Conservation (phyloP, 108 stramenopile genomes). For the Craspedostauros australis region DNA sequence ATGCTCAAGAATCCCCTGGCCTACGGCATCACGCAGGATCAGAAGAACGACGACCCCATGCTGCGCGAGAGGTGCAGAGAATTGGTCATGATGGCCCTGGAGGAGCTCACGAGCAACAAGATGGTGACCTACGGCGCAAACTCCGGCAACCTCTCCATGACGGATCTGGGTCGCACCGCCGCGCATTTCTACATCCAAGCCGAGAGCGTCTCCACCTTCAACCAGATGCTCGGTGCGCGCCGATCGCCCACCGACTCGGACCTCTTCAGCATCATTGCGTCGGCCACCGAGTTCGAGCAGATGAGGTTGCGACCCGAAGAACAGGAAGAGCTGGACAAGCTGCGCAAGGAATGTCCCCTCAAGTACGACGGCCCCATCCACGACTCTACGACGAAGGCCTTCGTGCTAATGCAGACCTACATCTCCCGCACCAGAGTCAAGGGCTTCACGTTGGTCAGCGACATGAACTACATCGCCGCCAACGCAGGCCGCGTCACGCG, state of each 20-base stretch:
- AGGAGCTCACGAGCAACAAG: conserved; percentile 66
- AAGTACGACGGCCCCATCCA: conserved; percentile 57
- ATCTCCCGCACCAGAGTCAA: conserved; percentile 60
- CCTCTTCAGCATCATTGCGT: conserved; percentile 78
- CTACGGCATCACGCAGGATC: conserved; percentile 86
- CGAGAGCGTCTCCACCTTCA: conserved; percentile 92
- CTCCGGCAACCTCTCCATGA: conserved; percentile 89
- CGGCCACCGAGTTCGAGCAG: conserved; percentile 94
- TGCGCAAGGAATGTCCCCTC: conserved; percentile 53
- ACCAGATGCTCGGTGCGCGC: conserved; percentile 55
- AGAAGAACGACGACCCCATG: conserved; percentile 67
- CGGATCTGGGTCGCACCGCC: conserved; percentile 91
- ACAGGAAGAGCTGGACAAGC: conserved; percentile 68
- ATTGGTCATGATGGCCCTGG: conserved; percentile 81
- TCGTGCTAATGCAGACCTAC: conserved; percentile 89
- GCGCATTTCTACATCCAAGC: conserved; percentile 98
- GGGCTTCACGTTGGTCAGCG: conserved; percentile 92
- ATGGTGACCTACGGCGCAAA: conserved; percentile 85
- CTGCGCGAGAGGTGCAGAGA: conserved; percentile 54
- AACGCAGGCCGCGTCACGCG: conserved; percentile 94
- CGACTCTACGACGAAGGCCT: conserved; percentile 85
- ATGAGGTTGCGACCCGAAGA: conserved; percentile 95
- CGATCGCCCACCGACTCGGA: conserved; percentile 69
- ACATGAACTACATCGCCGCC: conserved; percentile 95
- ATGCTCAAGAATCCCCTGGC: conserved; percentile 92